Evolutionary conservation across 106 monocot genomes (phyloP), one percentile per base, ranked within the genome.

Genomic region (Vanilla planifolia): DNA sequence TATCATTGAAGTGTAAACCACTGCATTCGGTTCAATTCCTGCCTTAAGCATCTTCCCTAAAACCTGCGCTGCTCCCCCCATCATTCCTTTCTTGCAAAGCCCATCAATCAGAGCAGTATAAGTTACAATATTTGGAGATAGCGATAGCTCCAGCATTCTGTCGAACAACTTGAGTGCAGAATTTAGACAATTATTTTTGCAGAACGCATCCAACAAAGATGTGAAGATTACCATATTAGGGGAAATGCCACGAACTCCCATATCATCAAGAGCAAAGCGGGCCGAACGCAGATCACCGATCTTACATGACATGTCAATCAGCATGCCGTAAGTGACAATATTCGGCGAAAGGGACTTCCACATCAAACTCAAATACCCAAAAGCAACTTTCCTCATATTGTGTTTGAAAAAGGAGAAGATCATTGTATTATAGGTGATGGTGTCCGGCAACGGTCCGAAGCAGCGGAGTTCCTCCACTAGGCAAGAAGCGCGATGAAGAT

Each of bases 91-190:
- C 62, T 63, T 71, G 22, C 63, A 71, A 3, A 64, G 32, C 2
- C 51, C 71, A 28, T 71, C 44, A 4, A 56, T 24, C 9, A 63
- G 63, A 13, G 56, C 42, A 36, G 22, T 45, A 17, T 33, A 64
- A 32, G 71, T 71, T 10, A 71, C 33, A 16, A 71, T 56, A 71
- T 71, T 64, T n/a, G 71, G 64, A 21, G 10, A 34, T 45, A 64
- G 8, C 11, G 32, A 5, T 10, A 48, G 22, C 8, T 34, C 6
- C 25, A 29, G 19, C 73, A 73, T 73, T 30, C 7, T 29, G 47
- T 47, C 65, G 50, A 17, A 73, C 29, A 66, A 17, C 13, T 48
- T 46, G 36, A 59, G 29, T 28, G 65, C 73, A 3, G 27, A 40
- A 27, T 40, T 14, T 27, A 60, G 9, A 13, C 25, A 34, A 7